A percentile compares a stretch with the other conserved stretches of the same genome.
Conservation (phyloP, 192 early-diverging fungal species). For the Oehlia diaphana region DNA sequence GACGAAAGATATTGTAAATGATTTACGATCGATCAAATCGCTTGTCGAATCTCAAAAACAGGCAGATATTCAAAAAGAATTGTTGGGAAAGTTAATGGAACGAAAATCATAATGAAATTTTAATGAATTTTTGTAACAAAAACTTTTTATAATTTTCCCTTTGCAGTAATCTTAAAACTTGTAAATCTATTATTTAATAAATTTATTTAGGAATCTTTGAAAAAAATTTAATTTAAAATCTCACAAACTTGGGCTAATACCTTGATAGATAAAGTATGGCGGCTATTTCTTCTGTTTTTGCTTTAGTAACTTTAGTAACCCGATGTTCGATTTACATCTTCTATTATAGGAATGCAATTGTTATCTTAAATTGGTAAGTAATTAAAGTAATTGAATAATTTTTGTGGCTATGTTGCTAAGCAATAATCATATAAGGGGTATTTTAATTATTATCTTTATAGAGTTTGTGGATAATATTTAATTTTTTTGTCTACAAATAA, state of each 20-base stretch:
- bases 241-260: too few relatives aligned
- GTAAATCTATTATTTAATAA: too few relatives aligned
- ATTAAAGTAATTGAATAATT: background rate
- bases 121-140: too few relatives aligned
- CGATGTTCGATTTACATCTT: background rate
- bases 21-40: conserved; percentile 78
- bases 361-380: background rate
- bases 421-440: too few relatives aligned
- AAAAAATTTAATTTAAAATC: too few relatives aligned
- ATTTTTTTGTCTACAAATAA: background rate
- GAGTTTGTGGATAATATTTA: too few relatives aligned
- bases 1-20: conserved; percentile 95
- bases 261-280: too few relatives aligned
- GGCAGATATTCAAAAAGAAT: conserved; percentile 76
- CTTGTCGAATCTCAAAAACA: conserved; percentile 76
- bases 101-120: conserved; percentile 28
- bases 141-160: too few relatives aligned
- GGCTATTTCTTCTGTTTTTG: background rate
- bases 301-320: too few relatives aligned
- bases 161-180: too few relatives aligned
- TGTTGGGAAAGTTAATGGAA: conserved; percentile 70
- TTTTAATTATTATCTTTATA: background rate
- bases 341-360: background rate
- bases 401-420: background rate
- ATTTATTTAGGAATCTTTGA: too few relatives aligned